A percentile compares a stretch with the other conserved stretches of the same genome.
Evolutionary conservation across 2,329 filamentous ascomycete genomes (phyloP).

Genomic region (Colletotrichum gloeosporioides): DNA sequence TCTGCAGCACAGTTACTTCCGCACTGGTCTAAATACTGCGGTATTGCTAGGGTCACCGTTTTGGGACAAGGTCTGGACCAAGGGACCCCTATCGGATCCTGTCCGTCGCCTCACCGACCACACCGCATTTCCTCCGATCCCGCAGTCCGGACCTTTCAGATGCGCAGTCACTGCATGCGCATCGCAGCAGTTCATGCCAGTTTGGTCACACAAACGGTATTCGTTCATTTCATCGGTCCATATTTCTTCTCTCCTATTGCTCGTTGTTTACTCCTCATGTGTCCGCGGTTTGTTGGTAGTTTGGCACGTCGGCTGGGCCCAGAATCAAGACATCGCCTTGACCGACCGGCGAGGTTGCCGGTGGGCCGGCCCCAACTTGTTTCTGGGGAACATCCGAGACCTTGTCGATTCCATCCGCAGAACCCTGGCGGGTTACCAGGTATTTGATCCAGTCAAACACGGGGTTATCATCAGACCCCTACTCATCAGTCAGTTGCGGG

Average conservation of each 20-base stretch:
- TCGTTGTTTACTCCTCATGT: background rate
- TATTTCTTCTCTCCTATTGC: background rate
- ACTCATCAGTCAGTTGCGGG: background rate
- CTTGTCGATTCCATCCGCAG: background rate
- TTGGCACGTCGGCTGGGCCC: background rate
- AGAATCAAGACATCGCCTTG: background rate
- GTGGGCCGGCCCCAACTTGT: background rate
- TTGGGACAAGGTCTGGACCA: background rate
- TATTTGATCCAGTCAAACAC: background rate
- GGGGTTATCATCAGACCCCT: background rate
- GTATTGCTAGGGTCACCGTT: background rate
- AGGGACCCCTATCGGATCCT: background rate
- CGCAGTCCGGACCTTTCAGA: background rate
- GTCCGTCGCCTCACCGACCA: conserved; percentile 12
- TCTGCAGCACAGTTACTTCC: background rate
- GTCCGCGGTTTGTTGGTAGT: background rate
- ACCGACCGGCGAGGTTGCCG: background rate
- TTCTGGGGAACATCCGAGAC: background rate
- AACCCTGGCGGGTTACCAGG: background rate
- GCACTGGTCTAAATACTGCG: background rate
- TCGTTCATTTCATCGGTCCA: background rate
- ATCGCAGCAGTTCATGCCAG: background rate
- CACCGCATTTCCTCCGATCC: conserved; percentile 3
- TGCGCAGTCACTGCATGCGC: background rate
- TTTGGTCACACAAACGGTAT: background rate